phyloP scores from a whole-genome alignment of 2,329 filamentous ascomycete genomes.

The Pseudogymnoascus sp. region DNA sequence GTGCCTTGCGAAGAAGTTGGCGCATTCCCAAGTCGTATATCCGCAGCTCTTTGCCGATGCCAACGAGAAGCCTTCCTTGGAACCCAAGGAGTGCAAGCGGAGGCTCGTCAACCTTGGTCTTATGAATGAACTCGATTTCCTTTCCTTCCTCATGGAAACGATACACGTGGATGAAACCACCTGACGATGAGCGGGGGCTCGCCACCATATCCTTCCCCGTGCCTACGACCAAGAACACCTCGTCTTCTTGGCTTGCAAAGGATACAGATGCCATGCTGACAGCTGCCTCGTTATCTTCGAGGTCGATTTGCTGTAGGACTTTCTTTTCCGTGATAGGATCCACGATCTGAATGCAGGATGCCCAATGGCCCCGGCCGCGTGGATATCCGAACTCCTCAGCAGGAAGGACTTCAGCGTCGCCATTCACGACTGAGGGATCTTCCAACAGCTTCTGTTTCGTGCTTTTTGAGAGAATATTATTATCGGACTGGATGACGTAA shows the following conservation, averaged over 20 bases:
- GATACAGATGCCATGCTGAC: slow-evolving; percentile 77
- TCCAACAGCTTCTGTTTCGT: slow-evolving; percentile 66
- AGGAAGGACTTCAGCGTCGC: slow-evolving; percentile 61
- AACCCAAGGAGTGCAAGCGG: slow-evolving; percentile 87
- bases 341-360: slow-evolving; percentile 87
- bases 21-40: slow-evolving; percentile 92
- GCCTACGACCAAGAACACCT: slow-evolving; percentile 86
- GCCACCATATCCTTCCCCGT: slow-evolving; percentile 85
- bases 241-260: slow-evolving; percentile 82
- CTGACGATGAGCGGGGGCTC: slow-evolving; percentile 64
- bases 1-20: slow-evolving; percentile 84
- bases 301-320: slow-evolving; percentile 68
- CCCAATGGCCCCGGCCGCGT: slow-evolving; percentile 77
- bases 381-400: slow-evolving; percentile 86
- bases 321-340: slow-evolving; percentile 70
- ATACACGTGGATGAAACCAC: slow-evolving; percentile 88
- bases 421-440: slow-evolving; percentile 63
- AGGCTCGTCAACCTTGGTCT: slow-evolving; percentile 84
- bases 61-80: slow-evolving; percentile 82
- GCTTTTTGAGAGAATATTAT: slow-evolving; percentile 78
- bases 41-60: slow-evolving; percentile 71
- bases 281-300: slow-evolving; percentile 85
- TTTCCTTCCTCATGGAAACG: slow-evolving; percentile 80
- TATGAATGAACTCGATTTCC: slow-evolving; percentile 89
- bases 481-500: slow-evolving; percentile 90